phyloP scores from a whole-genome alignment of 169 alveolate genomes.

The Theileria sp. region DNA sequence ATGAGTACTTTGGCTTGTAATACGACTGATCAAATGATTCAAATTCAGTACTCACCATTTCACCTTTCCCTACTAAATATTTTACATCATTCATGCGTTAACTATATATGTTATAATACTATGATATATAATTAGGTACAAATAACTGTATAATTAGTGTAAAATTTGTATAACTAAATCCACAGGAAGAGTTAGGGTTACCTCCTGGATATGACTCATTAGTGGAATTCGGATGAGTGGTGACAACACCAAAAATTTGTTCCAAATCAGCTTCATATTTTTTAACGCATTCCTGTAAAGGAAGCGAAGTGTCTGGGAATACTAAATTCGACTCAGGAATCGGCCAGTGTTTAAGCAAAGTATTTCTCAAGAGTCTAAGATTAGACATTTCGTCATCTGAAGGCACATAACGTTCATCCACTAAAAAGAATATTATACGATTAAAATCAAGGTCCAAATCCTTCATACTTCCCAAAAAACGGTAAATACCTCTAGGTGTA shows the following conservation, averaged over 20 bases:
- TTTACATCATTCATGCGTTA: no score
- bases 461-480: conserved; percentile 37
- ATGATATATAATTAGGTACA: no score
- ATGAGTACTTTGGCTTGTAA: conserved; percentile 11
- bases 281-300: conserved; percentile 60
- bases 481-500: conserved; percentile 49
- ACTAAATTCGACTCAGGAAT: conserved; percentile 59
- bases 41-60: background rate
- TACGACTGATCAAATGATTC: background rate
- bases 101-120: no score
- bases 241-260: conserved; percentile 42
- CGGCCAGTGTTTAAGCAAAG: conserved; percentile 64
- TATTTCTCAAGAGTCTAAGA: conserved; percentile 47
- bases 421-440: conserved; percentile 55
- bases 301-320: conserved; percentile 62
- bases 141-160: background rate
- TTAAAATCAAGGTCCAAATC: conserved; percentile 55
- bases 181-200: background rate
- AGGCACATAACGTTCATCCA: conserved; percentile 66
- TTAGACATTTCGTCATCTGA: conserved; percentile 63
- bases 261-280: conserved; percentile 63
- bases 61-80: background rate
- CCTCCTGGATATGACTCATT: background rate
- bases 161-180: background rate
- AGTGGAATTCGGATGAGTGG: background rate